Evolutionary conservation across 108 stramenopile species (phyloP), one percentile per base, ranked within the genome.

Genomic region (Discostella stelligeroides): DNA sequence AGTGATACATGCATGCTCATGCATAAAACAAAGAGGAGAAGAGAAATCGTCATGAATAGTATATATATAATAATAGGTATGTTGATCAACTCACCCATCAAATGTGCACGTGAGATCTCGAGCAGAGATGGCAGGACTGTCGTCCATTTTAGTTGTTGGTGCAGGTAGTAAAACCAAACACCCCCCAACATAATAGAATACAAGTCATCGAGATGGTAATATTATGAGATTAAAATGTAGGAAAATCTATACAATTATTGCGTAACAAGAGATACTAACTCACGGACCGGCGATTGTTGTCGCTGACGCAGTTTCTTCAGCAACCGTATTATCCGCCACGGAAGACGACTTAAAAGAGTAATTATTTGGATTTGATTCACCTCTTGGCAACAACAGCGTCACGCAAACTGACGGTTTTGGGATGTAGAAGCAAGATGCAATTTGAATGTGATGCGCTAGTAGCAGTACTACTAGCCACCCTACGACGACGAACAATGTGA

Each of bases 71-170:
- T n/a, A n/a, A n/a, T n/a, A n/a, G n/a, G n/a, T n/a, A n/a, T n/a
- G n/a, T n/a, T n/a, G n/a, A n/a, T n/a, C 23, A 41, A 62, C 60
- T 62, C 38, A 62, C 60, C 73, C 73, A 28, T 74, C 73, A 42
- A 74, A 74, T 0, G 46, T 66, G 54, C 76, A 78, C 13, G 76
- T 78, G 20, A 78, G 48, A 48, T 78, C 76, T 12, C 76, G 54
- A 2, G 58, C 76, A 12, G 76, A 29, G 7, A 78, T 78, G 38
- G 76, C 69, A 9, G 76, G 76, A 14, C 55, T 56, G 51, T 2
- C 1, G 20, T 53, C 11, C 9, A 54, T 54, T 54, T 54, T 12
- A 8, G 53, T 14, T 23, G 1, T 23, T 13, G 53, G 9, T n/a
- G 25, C 8, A 11, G 4, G 45, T 2, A 17, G 6, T 14, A 46